phyloP scores from a whole-genome alignment of 352 stramenopile species.

The Pythium coloratum region DNA sequence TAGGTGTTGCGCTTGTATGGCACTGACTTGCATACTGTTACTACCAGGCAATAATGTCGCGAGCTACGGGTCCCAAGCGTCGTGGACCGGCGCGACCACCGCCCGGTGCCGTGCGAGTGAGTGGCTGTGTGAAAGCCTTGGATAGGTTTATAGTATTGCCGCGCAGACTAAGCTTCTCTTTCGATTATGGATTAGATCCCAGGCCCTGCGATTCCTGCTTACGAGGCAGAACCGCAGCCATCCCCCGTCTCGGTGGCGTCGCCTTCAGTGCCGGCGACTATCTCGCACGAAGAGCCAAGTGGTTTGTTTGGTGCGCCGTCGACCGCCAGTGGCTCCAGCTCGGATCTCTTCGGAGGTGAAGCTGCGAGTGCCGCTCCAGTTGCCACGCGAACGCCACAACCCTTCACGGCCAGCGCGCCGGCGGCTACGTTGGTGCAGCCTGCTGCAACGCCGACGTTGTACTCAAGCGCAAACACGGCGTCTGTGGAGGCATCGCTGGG shows the following conservation, averaged over 20 bases:
- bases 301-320: conserved; percentile 19
- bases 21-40: not conserved
- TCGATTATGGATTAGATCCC: not conserved
- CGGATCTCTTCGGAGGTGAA: conserved; percentile 10
- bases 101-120: conserved; percentile 63
- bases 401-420: not conserved
- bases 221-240: not conserved
- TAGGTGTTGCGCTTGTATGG: not conserved
- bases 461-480: conserved; percentile 1
- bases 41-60: conserved; percentile 68
- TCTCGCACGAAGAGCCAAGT: not conserved
- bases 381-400: not conserved
- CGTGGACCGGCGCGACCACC: conserved; percentile 64
- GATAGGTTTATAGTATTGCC: too few species aligned
- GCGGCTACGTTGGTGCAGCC: conserved; percentile 11
- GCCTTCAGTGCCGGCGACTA: not conserved
- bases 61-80: conserved; percentile 74
- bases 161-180: not conserved
- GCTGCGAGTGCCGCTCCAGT: not conserved
- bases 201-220: not conserved
- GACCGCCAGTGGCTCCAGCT: conserved; percentile 2
- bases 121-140: conserved; percentile 27
- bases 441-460: conserved; percentile 9
- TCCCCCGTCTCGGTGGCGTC: not conserved
- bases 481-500: conserved; percentile 11